Conservation (phyloP, 2,329 filamentous ascomycete species). For the Xylariaceae sp. region DNA sequence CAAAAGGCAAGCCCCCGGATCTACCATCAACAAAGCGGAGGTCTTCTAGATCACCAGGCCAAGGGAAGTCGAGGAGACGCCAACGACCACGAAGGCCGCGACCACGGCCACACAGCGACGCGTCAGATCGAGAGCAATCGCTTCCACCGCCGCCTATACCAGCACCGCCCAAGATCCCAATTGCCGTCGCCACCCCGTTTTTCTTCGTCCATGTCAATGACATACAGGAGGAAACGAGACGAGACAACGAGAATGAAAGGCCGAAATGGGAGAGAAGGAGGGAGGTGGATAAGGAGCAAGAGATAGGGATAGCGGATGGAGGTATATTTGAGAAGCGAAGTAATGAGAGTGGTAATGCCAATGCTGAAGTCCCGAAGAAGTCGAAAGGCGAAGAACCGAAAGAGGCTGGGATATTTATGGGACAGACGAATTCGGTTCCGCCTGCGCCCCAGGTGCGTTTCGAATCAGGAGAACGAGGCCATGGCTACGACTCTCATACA, state of each 20-base stretch:
- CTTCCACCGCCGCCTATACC: slow-evolving; percentile 10
- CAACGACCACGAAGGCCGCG: slow-evolving; percentile 7
- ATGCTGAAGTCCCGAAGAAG: neutral
- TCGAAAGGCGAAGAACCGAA: neutral
- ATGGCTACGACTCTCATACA: neutral
- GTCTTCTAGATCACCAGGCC: slow-evolving; percentile 10
- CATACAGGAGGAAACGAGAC: neutral
- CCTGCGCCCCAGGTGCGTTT: neutral
- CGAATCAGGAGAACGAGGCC: neutral
- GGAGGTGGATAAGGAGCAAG: neutral
- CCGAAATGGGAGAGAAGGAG: neutral
- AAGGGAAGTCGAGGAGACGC: slow-evolving; percentile 6
- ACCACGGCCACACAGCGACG: neutral
- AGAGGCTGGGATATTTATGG: neutral
- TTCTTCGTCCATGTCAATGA: slow-evolving; percentile 8
- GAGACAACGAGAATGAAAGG: slow-evolving; percentile 4
- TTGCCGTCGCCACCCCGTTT: neutral
- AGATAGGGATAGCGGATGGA: neutral
- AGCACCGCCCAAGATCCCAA: neutral
- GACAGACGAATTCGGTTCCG: slow-evolving; percentile 5
- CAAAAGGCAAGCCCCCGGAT: neutral
- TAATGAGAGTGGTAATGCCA: neutral
- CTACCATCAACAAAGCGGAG: slow-evolving; percentile 2
- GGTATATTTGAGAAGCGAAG: neutral
- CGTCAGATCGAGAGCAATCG: slow-evolving; percentile 5